Percentiles rank a stretch among this genome's conserved stretches.
Evolutionary conservation across 768 basidiomycete genomes (phyloP).

Genomic region (Hygrophoropsis aurantiaca): DNA sequence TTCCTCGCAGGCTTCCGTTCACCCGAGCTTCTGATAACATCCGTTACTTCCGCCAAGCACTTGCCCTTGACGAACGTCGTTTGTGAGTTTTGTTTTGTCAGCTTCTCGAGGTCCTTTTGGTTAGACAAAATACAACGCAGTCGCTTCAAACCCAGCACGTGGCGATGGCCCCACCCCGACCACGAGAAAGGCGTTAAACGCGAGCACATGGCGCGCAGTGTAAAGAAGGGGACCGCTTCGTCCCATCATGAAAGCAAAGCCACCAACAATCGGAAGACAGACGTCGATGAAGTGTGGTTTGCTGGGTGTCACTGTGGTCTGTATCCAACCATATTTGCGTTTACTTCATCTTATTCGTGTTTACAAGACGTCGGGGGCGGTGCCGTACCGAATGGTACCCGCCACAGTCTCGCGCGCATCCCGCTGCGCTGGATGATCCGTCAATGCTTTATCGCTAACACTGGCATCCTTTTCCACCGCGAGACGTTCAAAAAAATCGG

Average conservation of each 20-base stretch:
- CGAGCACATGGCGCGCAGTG: conserved; percentile 47
- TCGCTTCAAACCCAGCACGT: conserved; percentile 34
- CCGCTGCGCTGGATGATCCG: conserved; percentile 79
- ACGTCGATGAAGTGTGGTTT: conserved; percentile 83
- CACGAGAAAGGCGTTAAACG: conserved; percentile 47
- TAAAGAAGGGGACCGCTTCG: conserved; percentile 18
- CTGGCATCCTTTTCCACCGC: conserved; percentile 58
- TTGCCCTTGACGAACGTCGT: conserved; percentile 69
- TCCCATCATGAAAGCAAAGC: conserved; percentile 44
- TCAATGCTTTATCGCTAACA: conserved; percentile 54
- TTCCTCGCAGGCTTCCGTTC: conserved; percentile 66
- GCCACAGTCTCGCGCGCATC: conserved; percentile 65
- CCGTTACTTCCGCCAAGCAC: conserved; percentile 66
- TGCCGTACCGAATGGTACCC: conserved; percentile 54
- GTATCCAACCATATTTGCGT: conserved; percentile 10
- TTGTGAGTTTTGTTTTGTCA: conserved; percentile 44
- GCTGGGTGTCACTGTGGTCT: conserved; percentile 70
- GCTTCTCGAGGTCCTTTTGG: conserved; percentile 23
- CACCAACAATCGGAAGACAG: conserved; percentile 40
- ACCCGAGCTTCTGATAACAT: conserved; percentile 61
- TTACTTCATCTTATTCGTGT: not conserved
- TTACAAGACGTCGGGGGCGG: conserved; percentile 75
- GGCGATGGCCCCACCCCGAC: conserved; percentile 39
- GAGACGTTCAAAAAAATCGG: conserved; percentile 43
- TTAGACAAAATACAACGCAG: too few relatives aligned